Conservation (phyloP, 169 alveolate species). For the Eimeria mitis region DNA sequence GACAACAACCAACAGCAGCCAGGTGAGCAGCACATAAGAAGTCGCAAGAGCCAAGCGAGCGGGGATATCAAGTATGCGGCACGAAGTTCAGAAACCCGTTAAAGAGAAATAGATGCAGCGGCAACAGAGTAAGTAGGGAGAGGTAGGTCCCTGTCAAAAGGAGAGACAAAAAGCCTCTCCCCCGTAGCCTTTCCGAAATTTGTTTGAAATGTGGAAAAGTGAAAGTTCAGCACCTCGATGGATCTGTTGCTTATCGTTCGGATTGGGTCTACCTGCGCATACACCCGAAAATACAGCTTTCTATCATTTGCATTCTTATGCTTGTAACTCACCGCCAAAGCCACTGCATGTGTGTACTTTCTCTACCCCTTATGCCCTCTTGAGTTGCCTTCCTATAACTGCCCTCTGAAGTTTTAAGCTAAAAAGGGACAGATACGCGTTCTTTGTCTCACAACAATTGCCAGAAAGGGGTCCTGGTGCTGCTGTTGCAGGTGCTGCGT, state of each 20-base stretch:
- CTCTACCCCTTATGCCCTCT: background rate
- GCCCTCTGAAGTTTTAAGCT: background rate
- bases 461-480: constrained; percentile 93
- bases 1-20: background rate
- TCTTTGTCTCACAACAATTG: constrained; percentile 88
- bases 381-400: background rate
- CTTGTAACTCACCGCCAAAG: background rate
- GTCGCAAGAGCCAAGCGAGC: background rate
- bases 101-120: no score
- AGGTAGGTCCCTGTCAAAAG: background rate
- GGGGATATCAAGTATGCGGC: background rate
- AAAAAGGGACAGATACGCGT: background rate
- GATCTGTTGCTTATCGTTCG: constrained; percentile 40
- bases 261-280: constrained; percentile 67
- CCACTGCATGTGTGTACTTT: background rate
- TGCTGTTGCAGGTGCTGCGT: constrained; percentile 90
- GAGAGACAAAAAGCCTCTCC: background rate
- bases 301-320: background rate
- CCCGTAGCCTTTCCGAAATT: background rate
- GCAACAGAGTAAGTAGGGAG: background rate
- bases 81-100: background rate
- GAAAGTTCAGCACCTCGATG: constrained; percentile 7
- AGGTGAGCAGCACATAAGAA: background rate
- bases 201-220: background rate
- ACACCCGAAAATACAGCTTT: background rate